Base-by-base conservation (phyloP, 1,284 basidiomycete species). In the Ceratobasidium papillatum region DNA sequence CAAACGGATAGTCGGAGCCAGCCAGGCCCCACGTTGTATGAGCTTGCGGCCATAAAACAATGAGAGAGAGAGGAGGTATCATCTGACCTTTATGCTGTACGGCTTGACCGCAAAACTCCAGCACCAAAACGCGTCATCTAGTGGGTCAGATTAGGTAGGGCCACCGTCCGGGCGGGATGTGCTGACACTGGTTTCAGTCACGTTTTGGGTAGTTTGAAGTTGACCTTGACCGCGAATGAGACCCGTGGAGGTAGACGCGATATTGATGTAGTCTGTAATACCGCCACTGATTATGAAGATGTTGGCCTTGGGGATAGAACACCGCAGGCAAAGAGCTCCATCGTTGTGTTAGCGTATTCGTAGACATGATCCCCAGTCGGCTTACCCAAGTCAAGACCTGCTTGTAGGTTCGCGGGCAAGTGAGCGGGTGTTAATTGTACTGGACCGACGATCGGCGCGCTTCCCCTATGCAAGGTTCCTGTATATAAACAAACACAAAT, bases 21-120 rank as follows among this genome's bases (percentile, higher is more conserved):
- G 99, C 92, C 98, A 99, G 99, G 81, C 97, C 97, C 85, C 99
- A 97, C 84, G 99, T 99, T 58, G 98, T 97, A 82, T 97, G 95
- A 63, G 97, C 86, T 99, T 98, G 77, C 99, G 93, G 83, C 97
- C 97, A 79, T 96, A 99, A 76, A 99, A 96, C 83, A 99, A 95
- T 72, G 95, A 95, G 77, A 96, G 94, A 30, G 97, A 99, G 79
- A n/a, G n/a, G 86, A 87, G 63, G 88, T 92, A 81, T 99, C 97
- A 82, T 99, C 98, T 12, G 96, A 96, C 64, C 93, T 88, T 87
- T 87, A 98, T 79, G 89, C 86, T 11, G 95, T 94, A 75, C 95
- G 90, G 0, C 66, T 41, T 12, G 82, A 74, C 51, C 82, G 69
- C 38, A 78, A 78, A 11, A 82, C 81, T 64, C 82, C 81, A 22